Base-by-base conservation (phyloP, 2,329 filamentous ascomycete species). In the Fusarium denticulatum region DNA sequence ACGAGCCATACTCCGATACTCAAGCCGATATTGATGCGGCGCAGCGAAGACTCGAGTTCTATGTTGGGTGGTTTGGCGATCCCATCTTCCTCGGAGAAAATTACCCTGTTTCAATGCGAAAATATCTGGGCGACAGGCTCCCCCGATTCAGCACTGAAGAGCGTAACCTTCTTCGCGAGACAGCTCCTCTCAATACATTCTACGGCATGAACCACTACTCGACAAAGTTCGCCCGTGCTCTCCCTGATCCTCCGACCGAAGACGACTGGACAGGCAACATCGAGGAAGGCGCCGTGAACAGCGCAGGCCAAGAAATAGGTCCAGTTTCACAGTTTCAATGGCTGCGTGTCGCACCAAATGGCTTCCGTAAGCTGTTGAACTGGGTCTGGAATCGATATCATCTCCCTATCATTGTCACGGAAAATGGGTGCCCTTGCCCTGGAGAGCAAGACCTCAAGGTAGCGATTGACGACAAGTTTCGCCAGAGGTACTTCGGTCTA, bases 191-290 rank as follows among this genome's bases (percentile, higher is more conserved):
- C 14, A 76, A 78, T 36, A 59, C 68, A 11, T 82, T 82, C 50
- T 82, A 81, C 34, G 80, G 80, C 32, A 82, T 82, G 80, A 82
- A 83, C 58, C 78, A 79, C 43, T 83, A 82, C 71, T 79, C 80
- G 1, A 77, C 79, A 1, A 78, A 80, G 52, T 82, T 77, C 47
- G 78, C 78, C 7, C 75, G 74, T 7, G 76, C 79, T 7, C 67
- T 71, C 6, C 30, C 67, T 1, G 36, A 50, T 7, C 73, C 76
- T 3, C 68, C 80, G 1, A 50, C 75, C 0, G 74, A 63, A 9
- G 78, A 77, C 32, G 73, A 75, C 39, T 73, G 59, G 59, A 75
- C 64, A 16, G 61, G 72, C 3, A 75, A 76, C 18, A 47, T 76
- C 2, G 72, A 73, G 24, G 72, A 76, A 40, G 53, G 56, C 12